Base-by-base conservation (phyloP, 2,329 filamentous ascomycete species). In the Fusarium penzigii region DNA sequence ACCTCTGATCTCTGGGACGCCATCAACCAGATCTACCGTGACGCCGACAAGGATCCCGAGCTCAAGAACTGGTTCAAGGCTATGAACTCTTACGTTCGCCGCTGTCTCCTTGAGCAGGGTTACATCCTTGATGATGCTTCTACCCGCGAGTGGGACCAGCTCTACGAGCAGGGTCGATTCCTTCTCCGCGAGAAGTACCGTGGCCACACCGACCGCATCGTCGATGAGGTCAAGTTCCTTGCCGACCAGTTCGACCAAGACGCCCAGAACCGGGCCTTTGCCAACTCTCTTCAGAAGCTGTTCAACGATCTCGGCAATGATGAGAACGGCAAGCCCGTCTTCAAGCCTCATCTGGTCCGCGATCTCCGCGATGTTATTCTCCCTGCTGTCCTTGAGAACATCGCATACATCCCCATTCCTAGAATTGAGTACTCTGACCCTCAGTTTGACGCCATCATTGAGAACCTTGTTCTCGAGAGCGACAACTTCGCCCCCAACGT, bases 401-500 rank as follows among this genome's bases (percentile, higher is more conserved):
- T 94, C 51, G 87, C 90, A 55, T 99, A 99, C 72, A 83, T 99
- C 13, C 92, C 94, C 5, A 84, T 99, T 45, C 94, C 94, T 17
- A 89, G 94, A 50, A 96, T 99, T 55, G 94, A 99, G 76, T 94
- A 92, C 68, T 88, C 85, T 2, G 94, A 97, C 64, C 80, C 83
- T 3, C 85, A 87, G 79, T 79, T 96, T 46, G 94, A 99, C 72
- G 88, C 88, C 44, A 83, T 97, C 44, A 83, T 99, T 42, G 94
- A 99, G 78, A 99, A 99, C 72, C 78, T 99, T 11, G 88, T 97
- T 42, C 83, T 99, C 47, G 94, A 99, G 76, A 92, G 90, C 60
- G 92, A 97, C 78, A 99, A 99, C 75, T 86, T 99, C 63, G 91
- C 92, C 75, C 94, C 94, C 58, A 99, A 99, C 65, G 81, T 93